Conservation (phyloP, 1,139 yeast species). For the Nakaseomyces nivariensis region DNA sequence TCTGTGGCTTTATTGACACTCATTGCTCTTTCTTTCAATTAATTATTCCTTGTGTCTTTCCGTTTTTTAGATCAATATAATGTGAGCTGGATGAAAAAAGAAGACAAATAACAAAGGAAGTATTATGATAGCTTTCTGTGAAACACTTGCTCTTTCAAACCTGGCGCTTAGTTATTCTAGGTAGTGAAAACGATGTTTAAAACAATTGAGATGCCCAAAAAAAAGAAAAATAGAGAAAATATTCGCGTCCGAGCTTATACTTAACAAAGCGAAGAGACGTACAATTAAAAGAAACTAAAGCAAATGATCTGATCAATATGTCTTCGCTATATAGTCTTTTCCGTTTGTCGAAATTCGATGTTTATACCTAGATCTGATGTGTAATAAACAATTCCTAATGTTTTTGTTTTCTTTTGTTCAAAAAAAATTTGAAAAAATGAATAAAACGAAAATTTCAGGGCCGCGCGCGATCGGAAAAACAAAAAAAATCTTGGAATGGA, state of each 20-base stretch:
- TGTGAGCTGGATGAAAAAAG: background rate
- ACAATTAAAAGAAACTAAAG: background rate
- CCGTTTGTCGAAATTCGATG: background rate
- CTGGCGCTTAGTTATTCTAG: background rate
- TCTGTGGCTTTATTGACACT: conserved; percentile 2
- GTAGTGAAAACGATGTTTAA: background rate
- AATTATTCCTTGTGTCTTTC: background rate
- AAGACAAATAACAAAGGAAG: background rate
- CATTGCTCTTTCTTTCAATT: background rate
- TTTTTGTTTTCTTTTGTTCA: background rate
- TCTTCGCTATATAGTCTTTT: background rate
- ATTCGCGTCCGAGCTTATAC: background rate
- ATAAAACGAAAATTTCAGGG: no score
- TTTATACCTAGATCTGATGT: background rate
- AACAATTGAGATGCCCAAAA: background rate
- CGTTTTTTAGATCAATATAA: background rate
- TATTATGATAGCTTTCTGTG: no score
- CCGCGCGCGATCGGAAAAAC: no score
- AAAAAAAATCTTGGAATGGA: no score
- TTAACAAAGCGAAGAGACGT: background rate
- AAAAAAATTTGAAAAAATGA: no score
- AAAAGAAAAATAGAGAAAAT: background rate
- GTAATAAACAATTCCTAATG: no score
- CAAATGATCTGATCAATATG: background rate
- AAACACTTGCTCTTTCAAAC: no score